Conservation (phyloP, 106 monocot genomes). For the Alisma plantagoaquatica region DNA sequence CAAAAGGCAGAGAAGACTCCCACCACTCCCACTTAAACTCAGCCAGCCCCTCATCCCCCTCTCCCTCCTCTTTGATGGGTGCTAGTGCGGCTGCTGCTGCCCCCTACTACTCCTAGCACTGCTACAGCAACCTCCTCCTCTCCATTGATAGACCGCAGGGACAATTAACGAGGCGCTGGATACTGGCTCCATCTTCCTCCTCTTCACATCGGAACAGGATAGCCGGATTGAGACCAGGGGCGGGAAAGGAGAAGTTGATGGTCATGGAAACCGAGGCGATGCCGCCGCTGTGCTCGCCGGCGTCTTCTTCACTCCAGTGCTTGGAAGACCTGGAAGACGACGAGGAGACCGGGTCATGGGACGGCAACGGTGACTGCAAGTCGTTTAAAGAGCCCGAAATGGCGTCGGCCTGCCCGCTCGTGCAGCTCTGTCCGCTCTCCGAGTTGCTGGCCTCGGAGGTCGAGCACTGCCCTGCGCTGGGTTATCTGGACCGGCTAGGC, state of each 20-base stretch:
- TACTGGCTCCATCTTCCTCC: too few relatives aligned
- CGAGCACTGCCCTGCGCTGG: slow-evolving; percentile 23
- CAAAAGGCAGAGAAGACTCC: background rate
- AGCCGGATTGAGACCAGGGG: too few relatives aligned
- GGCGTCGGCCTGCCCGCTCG: too few relatives aligned
- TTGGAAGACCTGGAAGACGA: slow-evolving; percentile 9
- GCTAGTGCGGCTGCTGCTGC: background rate
- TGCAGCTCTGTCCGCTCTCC: slow-evolving; percentile 4
- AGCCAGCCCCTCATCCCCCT: background rate
- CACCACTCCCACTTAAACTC: background rate
- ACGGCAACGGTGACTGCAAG: background rate
- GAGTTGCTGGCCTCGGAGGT: slow-evolving; percentile 33
- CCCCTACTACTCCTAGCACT: background rate
- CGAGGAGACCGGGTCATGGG: slow-evolving; percentile 7
- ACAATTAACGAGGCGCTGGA: too few relatives aligned
- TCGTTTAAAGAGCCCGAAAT: too few relatives aligned
- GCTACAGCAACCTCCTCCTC: too few relatives aligned
- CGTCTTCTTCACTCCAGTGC: slow-evolving; percentile 8
- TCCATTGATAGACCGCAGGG: too few relatives aligned
- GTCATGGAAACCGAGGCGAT: too few relatives aligned
- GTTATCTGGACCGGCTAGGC: slow-evolving; percentile 27
- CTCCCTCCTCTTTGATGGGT: background rate
- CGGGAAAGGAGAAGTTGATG: too few relatives aligned
- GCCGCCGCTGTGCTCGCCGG: too few relatives aligned
- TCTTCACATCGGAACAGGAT: too few relatives aligned